Conservation (phyloP, 176 grass and related monocot genomes). For the Oryza longistaminata region DNA sequence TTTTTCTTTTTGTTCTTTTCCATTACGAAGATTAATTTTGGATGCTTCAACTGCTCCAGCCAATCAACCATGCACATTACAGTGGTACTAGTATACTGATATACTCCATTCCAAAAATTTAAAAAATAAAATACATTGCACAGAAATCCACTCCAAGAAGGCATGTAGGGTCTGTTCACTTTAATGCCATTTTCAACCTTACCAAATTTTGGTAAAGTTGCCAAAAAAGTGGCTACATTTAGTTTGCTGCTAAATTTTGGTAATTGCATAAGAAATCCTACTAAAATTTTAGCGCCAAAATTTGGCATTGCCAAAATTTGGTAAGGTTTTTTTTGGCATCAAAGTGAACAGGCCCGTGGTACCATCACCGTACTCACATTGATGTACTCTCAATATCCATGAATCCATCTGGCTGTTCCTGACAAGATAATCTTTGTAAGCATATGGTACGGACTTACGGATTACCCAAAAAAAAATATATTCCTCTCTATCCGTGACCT, state of each 20-base stretch:
- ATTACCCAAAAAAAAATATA: neutral
- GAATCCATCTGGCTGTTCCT: neutral
- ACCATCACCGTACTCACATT: neutral
- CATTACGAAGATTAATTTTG: neutral
- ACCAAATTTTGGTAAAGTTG: too few relatives aligned
- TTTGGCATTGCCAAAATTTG: too few relatives aligned
- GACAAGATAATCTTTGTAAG: neutral
- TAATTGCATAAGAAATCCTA: too few relatives aligned
- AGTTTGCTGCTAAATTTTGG: too few relatives aligned
- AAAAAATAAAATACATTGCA: neutral
- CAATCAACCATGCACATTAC: neutral
- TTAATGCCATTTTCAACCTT: too few relatives aligned
- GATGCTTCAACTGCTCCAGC: neutral
- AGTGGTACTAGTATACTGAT: neutral
- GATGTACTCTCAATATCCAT: neutral
- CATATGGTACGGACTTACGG: slow-evolving; percentile 13
- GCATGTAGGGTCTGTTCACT: too few relatives aligned
- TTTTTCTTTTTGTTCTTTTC: neutral
- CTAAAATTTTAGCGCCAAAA: too few relatives aligned
- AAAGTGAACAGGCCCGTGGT: too few relatives aligned
- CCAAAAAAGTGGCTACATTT: too few relatives aligned
- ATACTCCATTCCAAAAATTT: too few relatives aligned
- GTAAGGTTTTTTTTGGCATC: too few relatives aligned
- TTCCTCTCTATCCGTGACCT: neutral
- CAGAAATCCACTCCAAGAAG: neutral